Base-by-base conservation (phyloP, 2,329 filamentous ascomycete species). In the Aspergillus ibericus region DNA sequence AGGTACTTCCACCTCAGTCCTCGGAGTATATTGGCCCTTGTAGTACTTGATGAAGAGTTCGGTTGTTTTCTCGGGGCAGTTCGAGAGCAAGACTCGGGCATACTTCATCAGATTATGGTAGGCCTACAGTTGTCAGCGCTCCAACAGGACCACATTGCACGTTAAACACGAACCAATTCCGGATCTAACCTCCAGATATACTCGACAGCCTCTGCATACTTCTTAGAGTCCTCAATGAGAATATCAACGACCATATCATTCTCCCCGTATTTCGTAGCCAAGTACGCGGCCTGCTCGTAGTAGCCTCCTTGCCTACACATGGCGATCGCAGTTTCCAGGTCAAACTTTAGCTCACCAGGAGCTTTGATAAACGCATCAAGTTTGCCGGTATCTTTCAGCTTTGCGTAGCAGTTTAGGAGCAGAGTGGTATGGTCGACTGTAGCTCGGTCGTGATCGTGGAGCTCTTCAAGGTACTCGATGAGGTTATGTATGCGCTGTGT, bases 271-370 rank as follows among this genome's bases (percentile, higher is more conserved):
- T 97, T 93, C 59, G 92, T 91, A 6, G 96, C 95, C 36, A 99
- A 83, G 69, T 96, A 99, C 4, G 93, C 95, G 13, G 95, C 95
- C 79, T 99, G 96, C 59, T 98, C 93, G 68, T 89, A 96, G 75
- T 99, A 99, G 0, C 95, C 93, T 10, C 93, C 95, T 77, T 99
- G 95, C 27, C 96, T 86, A 71, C 95, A 99, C 92, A 99, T 97
- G 1, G 89, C 87, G 63, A 99, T 99, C 13, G 95, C 95, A 1
- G 95, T 99, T 66, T 99, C 95, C 2, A 98, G 82, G 72, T 99
- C 95, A 69, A 99, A 99, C 69, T 96, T 97, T 42, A 97, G 83
- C 67, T 97, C 93, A 2, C 74, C 74, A 0, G 93, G 93, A 27
- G 92, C 93, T 72, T 96, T 96, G 77, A 99, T 99, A 66, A 99